A percentile compares a stretch with the other conserved stretches of the same genome.
phyloP scores from a whole-genome alignment of 2,329 filamentous ascomycete species.

The Teratosphaeria destructans region DNA sequence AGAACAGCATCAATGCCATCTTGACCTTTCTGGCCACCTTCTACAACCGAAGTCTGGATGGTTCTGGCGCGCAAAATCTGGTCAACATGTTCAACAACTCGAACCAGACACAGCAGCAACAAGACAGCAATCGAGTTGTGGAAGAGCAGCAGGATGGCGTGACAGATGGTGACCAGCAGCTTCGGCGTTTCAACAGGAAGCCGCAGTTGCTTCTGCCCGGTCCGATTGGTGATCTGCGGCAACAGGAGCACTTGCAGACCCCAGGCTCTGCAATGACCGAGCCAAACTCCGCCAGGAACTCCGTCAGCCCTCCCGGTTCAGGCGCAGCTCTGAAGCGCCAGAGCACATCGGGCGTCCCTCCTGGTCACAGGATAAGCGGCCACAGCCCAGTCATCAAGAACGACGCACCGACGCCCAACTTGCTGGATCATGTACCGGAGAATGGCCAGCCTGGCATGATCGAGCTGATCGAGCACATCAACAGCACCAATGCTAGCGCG shows the following conservation, averaged over 20 bases:
- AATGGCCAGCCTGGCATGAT: conserved; percentile 36
- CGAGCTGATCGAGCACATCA: conserved; percentile 39
- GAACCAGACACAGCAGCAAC: conserved; percentile 23
- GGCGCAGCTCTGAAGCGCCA: conserved; percentile 9
- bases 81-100: conserved; percentile 68
- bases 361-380: conserved; percentile 6
- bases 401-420: conserved; percentile 29
- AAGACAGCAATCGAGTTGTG: conserved; percentile 39
- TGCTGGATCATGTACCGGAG: conserved; percentile 26
- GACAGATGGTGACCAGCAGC: conserved; percentile 21
- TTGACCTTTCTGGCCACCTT: conserved; percentile 93
- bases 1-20: conserved; percentile 98
- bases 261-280: conserved; percentile 13
- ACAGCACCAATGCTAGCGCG: conserved; percentile 23
- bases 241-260: conserved; percentile 23
- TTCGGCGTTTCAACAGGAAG: conserved; percentile 20
- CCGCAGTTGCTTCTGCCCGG: conserved; percentile 21
- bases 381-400: conserved; percentile 29
- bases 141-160: conserved; percentile 44
- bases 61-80: conserved; percentile 66
- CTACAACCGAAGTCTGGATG: conserved; percentile 85
- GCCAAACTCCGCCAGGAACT: conserved; percentile 18
- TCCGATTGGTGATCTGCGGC: conserved; percentile 20
- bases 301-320: conserved; percentile 14
- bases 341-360: conserved; percentile 9